phyloP scores from a whole-genome alignment of 2,329 filamentous ascomycete genomes.

The Sporothrix protearum region DNA sequence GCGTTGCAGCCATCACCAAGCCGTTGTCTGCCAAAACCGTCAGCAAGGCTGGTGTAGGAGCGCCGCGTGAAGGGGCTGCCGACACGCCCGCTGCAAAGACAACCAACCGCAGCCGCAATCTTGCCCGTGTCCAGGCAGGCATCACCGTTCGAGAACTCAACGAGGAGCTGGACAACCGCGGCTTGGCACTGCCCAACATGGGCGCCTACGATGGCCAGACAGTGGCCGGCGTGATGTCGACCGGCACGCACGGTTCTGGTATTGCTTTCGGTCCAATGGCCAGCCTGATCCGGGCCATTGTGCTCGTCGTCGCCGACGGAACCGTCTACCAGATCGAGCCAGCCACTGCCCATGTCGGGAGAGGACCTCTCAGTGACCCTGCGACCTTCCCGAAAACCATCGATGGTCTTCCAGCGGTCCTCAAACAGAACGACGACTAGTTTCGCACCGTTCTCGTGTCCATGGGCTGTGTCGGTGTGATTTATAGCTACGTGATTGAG shows the following conservation, averaged over 20 bases:
- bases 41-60: neutral
- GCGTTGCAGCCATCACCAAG: slow-evolving; percentile 23
- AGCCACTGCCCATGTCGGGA: slow-evolving; percentile 5
- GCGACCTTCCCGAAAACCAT: slow-evolving; percentile 27
- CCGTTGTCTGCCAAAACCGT: neutral
- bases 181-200: slow-evolving; percentile 31
- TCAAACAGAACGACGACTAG: slow-evolving; percentile 32
- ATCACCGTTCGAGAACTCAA: slow-evolving; percentile 32
- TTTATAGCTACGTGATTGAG: slow-evolving; percentile 32
- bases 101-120: slow-evolving; percentile 23
- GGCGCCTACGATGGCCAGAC: slow-evolving; percentile 33
- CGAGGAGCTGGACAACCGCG: slow-evolving; percentile 29
- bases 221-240: slow-evolving; percentile 30
- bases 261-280: slow-evolving; percentile 29
- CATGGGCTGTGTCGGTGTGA: slow-evolving; percentile 32
- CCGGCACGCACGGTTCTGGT: slow-evolving; percentile 32
- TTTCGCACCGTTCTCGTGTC: slow-evolving; percentile 30
- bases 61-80: neutral
- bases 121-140: slow-evolving; percentile 30
- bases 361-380: slow-evolving; percentile 29
- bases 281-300: slow-evolving; percentile 29
- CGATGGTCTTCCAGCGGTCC: slow-evolving; percentile 27
- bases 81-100: neutral
- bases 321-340: slow-evolving; percentile 33
- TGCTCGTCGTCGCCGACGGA: slow-evolving; percentile 29